These are phyloP conservation scores for Fusarium compactum DNA, from an alignment of 2,329 filamentous ascomycete species.

Conservation along the genomic window DNA sequence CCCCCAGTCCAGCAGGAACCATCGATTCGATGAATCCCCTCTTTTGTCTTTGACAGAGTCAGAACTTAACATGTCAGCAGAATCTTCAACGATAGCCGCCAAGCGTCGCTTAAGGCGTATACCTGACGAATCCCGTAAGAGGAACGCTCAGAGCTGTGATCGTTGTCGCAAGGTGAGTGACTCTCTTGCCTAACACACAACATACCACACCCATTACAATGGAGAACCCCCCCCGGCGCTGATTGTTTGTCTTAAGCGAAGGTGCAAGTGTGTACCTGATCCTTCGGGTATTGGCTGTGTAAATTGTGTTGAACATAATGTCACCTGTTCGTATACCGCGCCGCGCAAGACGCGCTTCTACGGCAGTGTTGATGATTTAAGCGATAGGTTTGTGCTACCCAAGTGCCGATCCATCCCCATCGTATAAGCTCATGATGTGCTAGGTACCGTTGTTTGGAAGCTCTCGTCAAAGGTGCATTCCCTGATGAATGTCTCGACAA, in stretches of 20 bases:
- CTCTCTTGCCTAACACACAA: background rate
- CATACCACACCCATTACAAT: background rate
- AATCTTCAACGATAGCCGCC: slow-evolving; percentile 39
- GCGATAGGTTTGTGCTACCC: slow-evolving; percentile 48
- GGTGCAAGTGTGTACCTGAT: slow-evolving; percentile 53
- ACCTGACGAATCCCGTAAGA: slow-evolving; percentile 52
- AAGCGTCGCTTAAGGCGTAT: slow-evolving; percentile 51
- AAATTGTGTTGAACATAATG: slow-evolving; percentile 50
- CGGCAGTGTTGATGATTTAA: slow-evolving; percentile 53
- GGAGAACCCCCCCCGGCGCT: background rate
- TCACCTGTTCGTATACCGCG: slow-evolving; percentile 51
- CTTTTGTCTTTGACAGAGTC: background rate
- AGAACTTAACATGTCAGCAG: slow-evolving; percentile 11
- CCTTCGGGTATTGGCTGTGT: slow-evolving; percentile 49
- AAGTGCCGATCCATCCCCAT: background rate
- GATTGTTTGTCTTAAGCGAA: slow-evolving; percentile 40
- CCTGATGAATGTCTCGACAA: slow-evolving; percentile 49
- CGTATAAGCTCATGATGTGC: background rate
- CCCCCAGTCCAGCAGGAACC: slow-evolving; percentile 13
- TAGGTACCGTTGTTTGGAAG: slow-evolving; percentile 54
- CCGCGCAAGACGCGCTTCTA: slow-evolving; percentile 55
- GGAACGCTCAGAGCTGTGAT: slow-evolving; percentile 54
- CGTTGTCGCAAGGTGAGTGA: slow-evolving; percentile 51
- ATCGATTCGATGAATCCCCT: slow-evolving; percentile 36
- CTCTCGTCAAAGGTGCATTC: slow-evolving; percentile 52